Evolutionary conservation across 345 rosid species (phyloP).

Genomic region (Gossypium longicalyx): DNA sequence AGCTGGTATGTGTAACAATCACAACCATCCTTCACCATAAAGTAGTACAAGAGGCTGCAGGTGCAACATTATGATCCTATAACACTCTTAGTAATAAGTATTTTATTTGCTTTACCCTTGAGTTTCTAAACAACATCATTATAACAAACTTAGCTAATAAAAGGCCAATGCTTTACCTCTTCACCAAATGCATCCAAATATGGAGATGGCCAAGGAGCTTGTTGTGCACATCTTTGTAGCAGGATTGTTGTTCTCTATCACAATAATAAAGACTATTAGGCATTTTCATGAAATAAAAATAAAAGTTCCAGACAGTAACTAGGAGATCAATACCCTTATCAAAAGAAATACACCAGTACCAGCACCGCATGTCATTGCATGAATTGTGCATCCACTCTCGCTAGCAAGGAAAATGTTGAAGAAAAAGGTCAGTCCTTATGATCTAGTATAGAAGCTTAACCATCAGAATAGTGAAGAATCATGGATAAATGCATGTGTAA

Average conservation of each 20-base stretch:
- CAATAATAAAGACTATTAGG: slow-evolving; percentile 15
- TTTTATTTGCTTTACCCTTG: not conserved
- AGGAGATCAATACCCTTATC: slow-evolving; percentile 52
- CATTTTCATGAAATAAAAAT: slow-evolving; percentile 4
- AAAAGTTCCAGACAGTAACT: not conserved
- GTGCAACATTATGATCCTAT: not conserved
- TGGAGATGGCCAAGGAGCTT: slow-evolving; percentile 88
- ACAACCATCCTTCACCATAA: not conserved
- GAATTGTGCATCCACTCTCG: slow-evolving; percentile 61
- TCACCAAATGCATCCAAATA: slow-evolving; percentile 93
- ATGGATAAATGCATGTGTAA: slow-evolving; percentile 2
- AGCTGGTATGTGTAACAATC: not conserved
- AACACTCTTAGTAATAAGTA: not conserved
- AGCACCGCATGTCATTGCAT: slow-evolving; percentile 73
- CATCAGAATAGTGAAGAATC: not conserved
- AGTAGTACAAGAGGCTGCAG: not conserved
- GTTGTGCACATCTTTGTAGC: slow-evolving; percentile 76
- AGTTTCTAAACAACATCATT: not conserved
- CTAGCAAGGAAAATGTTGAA: slow-evolving; percentile 31
- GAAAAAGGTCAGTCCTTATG: slow-evolving; percentile 1
- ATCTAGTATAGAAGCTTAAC: not conserved
- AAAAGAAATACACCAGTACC: slow-evolving; percentile 82
- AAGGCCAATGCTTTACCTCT: slow-evolving; percentile 53
- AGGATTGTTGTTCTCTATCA: slow-evolving; percentile 71
- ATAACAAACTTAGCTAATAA: not conserved